Evolutionary conservation across 441 rosid genomes (phyloP), one percentile per base, ranked within the genome.

Genomic region (Euphorbia celastroides): DNA sequence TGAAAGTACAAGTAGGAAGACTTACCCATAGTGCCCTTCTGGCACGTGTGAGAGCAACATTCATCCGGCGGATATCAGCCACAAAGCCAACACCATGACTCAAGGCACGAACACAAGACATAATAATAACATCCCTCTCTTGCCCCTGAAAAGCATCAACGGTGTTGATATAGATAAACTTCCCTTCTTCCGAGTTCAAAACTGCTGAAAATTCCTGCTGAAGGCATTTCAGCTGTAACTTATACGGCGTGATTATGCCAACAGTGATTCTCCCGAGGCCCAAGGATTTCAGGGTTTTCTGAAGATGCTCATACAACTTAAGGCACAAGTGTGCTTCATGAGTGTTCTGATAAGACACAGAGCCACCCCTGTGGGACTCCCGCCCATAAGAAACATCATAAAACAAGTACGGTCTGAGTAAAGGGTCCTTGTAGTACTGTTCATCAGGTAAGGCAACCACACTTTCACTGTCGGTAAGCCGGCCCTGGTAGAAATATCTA

Each of bases 121-220:
- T 95, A 70, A 95, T 95, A 69, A 95, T 92, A 57, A 92, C 95
- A 81, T 95, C 99, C 61, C 99, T 98, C 71, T 95, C 99, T 82
- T 95, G 99, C 44, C 99, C 99, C 79, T 95, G 99, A 86, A 95
- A 95, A 64, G 99, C 99, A 73, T 95, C 99, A 19, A 95, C 98
- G 11, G 99, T 95, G 70, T 95, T 95, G 44, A 95, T 95, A 75
- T 95, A 95, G 14, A 95, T 69, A 77, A 90, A 98, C 72, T 90
- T 92, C 80, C 97, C 85, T 67, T 92, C 99, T 70, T 95, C 99
- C 41, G 91, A 85, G 67, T 80, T 84, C 78, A 95, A 76, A 71
- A 88, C 82, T 66, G 84, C 80, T 31, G 89, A 87, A 70, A 95
- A 95, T 76, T 95, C 99, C 2, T 75, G 89, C 65, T 88, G 94